Evolutionary conservation across 345 rosid species (phyloP).

Genomic region (Gossypium rotundifolium): DNA sequence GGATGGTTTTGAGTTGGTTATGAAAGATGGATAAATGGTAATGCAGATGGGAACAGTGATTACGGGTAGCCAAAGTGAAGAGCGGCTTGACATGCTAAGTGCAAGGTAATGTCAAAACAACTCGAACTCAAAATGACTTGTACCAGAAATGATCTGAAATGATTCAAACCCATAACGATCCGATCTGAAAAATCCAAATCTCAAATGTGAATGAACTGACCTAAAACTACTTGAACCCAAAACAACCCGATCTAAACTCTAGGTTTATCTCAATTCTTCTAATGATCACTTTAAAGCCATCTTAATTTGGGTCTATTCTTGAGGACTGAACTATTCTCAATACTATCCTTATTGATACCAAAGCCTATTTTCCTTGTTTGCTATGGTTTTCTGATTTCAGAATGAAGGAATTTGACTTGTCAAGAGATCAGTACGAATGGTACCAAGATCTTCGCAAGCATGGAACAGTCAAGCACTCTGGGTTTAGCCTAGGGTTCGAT

Average conservation of each 20-base stretch:
- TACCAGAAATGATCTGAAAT: too few relatives aligned
- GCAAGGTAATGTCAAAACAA: conserved; percentile 29
- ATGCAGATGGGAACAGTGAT: conserved; percentile 65
- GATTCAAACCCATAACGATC: too few relatives aligned
- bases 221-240: too few relatives aligned
- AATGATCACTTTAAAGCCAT: too few relatives aligned
- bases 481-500: background rate
- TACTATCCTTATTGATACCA: background rate
- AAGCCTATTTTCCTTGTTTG: background rate
- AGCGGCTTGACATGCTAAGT: conserved; percentile 44
- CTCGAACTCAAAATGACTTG: too few relatives aligned
- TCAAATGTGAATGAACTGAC: too few relatives aligned
- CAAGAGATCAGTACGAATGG: conserved; percentile 65
- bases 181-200: too few relatives aligned
- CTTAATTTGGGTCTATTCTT: too few relatives aligned
- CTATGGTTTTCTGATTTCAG: background rate
- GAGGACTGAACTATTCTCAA: too few relatives aligned
- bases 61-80: conserved; percentile 81
- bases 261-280: too few relatives aligned
- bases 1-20: background rate
- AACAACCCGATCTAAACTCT: too few relatives aligned
- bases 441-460: conserved; percentile 72
- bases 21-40: background rate
- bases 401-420: conserved; percentile 8
- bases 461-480: conserved; percentile 65